Base-by-base conservation (phyloP, 371 early-diverging fungal genomes). In the Mortierella sp. region DNA sequence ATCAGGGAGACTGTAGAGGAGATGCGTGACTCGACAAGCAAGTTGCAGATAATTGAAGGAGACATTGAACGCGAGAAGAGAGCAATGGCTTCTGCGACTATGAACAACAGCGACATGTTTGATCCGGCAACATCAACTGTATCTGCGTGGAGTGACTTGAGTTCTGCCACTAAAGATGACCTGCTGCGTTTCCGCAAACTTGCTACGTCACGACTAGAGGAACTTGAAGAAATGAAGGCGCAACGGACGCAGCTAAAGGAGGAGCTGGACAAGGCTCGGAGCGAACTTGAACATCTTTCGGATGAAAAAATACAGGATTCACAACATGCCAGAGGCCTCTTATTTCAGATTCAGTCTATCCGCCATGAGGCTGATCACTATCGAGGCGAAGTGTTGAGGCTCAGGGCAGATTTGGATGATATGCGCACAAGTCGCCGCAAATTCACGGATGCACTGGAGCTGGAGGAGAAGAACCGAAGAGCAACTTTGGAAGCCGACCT, bases 401-500 rank as follows among this genome's bases (percentile, higher is more conserved):
- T 87, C 44, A 65, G 78, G 22, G 63, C 63, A 0, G 88, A 96
- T 54, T 56, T 92, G 14, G 90, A 93, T 16, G 88, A 88, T 50
- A 69, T 94, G 16, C 86, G 85, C 71, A 66, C 82, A 4, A 90
- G 91, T 49, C 83, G 93, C 13, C 84, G 94, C 49, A 76, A 69
- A 81, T 76, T 79, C 76, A 60, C 79, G 44, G 81, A 79, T 43
- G 59, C 78, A 24, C 63, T 80, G 52, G 71, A 82, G 67, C 68
- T 81, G 0, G 91, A 91, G 59, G 91, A 93, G 31, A 83, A 83
- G 47, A 80, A 81, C 2, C 82, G 92, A 41, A 83, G 92, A 25
- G 83, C 88, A 0, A 80, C 83, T 0, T 60, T 82, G 22, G 86
- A 88, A 57, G 78, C 83, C 1, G 90, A 93, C 60, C 68, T 94